Evolutionary conservation across 768 basidiomycete species (phyloP), one percentile per base, ranked within the genome.

Genomic region (Gelatoporia subvermispora): DNA sequence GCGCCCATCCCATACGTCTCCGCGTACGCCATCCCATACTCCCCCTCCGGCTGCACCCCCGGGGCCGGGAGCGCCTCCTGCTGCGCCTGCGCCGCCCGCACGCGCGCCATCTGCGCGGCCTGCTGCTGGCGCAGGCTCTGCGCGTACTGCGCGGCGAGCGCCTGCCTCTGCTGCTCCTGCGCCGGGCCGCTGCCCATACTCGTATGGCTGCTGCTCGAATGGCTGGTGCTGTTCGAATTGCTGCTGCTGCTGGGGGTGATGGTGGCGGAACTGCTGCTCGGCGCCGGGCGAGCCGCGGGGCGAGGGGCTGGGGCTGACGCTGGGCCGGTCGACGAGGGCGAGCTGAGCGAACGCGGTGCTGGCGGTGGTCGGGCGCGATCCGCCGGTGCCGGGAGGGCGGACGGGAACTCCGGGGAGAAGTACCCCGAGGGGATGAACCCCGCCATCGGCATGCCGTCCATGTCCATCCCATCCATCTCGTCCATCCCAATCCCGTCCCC

Each of bases 321-420:
- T 54, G 47, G 41, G 55, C 54, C 68, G 64, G 69, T 80, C 78
- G 72, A 72, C 69, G 74, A 79, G 71, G 54, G 62, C 65, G 63
- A 67, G 65, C 50, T 64, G 64, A 25, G 57, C 41, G 41, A 61
- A 60, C 49, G 54, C 48, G 45, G 62, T 57, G 57, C 62, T 60
- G 50, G 66, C 61, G 42, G 66, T 64, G 34, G 65, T 66, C 50
- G 63, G 66, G 41, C 64, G 63, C 56, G 62, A 60, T 55, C 43
- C 45, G 17, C 51, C 43, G 8, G 47, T 43, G 49, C 47, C 31
- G 15, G 49, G 20, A 13, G 44, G 22, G 38, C 35, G 39, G 35
- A 38, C 23, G 16, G 43, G 41, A 21, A 34, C 25, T 21, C 31
- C 34, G 20, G 43, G 34, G 43, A 41, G 20, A 24, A 28, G 31